Evolutionary conservation across 495 filamentous ascomycete species (phyloP), one percentile per base, ranked within the genome.

Genomic region (Penicillium soppii): DNA sequence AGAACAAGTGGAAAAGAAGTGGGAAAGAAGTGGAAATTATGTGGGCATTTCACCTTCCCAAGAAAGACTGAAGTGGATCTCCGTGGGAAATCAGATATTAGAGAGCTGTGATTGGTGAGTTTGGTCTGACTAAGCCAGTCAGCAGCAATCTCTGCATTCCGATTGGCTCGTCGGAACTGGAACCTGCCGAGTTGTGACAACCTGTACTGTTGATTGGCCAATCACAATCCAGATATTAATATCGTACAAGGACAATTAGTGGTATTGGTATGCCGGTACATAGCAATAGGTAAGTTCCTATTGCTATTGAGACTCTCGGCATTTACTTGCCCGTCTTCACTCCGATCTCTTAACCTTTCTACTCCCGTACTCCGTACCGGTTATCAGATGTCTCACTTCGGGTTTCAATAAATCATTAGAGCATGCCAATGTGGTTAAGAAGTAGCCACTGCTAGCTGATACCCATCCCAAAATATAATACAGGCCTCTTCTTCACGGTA

Each of bases 31-130:
- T 50, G 52, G 59, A 53, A 30, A 50, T 32, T 12, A 32, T 43
- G 51, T 58, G 59, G 63, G 46, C 50, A 58, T 50, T 25, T 16
- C 52, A 56, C 68, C 54, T 68, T 60, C 66, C 68, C 50, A 53
- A 53, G 47, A 35, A 37, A 52, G 67, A 38, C 21, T 10, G 4
- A 39, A 41, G 54, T 46, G 61, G 56, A 47, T 37, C 59, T 32
- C 25, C 39, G 44, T 15, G 43, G 65, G 68, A 64, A 73, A 73
- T 56, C 65, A 55, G 51, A 52, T 63, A 63, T 73, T 5, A 29
- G 0, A 0, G 9, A 0, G 0, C 16, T 0, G 0, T 64, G 17
- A 74, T 71, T 74, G 63, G 71, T 21, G 17, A 4, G 19, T 6
- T 6, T 0, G 2, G 9, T 5, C n/a, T 27, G 19, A 38, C 26